Conservation (phyloP, 331 rosid species). For the Malus hybrid region DNA sequence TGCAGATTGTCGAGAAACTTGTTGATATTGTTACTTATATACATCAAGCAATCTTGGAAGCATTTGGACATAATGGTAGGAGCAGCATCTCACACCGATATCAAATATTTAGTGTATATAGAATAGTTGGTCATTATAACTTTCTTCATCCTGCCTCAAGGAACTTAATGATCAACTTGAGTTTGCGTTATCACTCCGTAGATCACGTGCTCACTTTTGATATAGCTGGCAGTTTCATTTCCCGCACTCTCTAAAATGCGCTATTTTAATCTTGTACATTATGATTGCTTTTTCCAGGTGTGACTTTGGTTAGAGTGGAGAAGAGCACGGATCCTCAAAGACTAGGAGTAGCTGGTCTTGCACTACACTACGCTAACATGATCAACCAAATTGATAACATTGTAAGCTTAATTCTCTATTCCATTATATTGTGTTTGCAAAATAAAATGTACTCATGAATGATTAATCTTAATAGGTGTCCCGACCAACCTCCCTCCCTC, state of each 20-base stretch:
- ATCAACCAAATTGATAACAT: conserved; percentile 72
- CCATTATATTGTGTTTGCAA: background rate
- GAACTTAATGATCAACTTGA: conserved; percentile 10
- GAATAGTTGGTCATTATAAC: background rate
- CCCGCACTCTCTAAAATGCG: background rate
- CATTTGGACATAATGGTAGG: conserved; percentile 64
- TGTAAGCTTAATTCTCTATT: conserved; percentile 41
- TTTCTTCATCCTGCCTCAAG: background rate
- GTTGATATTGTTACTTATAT: conserved; percentile 52
- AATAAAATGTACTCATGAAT: conserved; percentile 1
- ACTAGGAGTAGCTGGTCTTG: conserved; percentile 83
- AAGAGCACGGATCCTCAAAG: conserved; percentile 38
- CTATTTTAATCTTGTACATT: background rate
- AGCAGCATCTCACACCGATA: conserved; percentile 5
- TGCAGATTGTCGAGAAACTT: conserved; percentile 92
- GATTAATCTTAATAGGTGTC: conserved; percentile 45
- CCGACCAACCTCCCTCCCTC: conserved; percentile 70
- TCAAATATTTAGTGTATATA: background rate
- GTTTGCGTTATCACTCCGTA: background rate
- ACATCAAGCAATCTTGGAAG: conserved; percentile 58
- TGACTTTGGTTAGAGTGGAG: conserved; percentile 7
- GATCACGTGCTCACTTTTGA: background rate
- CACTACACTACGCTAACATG: conserved; percentile 87
- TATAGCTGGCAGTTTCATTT: background rate
- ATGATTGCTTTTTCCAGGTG: conserved; percentile 23